Conservation (phyloP, 2,329 filamentous ascomycete species). For the Fusarium sp. region DNA sequence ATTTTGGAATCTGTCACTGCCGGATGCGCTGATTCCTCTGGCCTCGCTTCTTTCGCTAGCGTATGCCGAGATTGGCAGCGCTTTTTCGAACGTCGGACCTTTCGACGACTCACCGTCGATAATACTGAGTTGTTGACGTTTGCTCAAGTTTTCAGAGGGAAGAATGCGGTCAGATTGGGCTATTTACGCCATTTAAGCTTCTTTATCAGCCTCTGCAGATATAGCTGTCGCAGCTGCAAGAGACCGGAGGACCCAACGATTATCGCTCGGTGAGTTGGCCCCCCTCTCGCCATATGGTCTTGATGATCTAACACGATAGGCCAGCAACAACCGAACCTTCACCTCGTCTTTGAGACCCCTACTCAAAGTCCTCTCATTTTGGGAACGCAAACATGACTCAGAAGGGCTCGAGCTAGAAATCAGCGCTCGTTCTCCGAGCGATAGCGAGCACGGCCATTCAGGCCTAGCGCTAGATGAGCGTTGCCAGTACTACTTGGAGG, state of each 20-base stretch:
- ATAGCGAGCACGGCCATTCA: conserved; percentile 1
- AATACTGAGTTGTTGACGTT: background rate
- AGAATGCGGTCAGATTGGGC: background rate
- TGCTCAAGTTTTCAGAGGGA: background rate
- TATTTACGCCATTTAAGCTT: conserved; percentile 6
- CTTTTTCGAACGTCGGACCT: conserved; percentile 19
- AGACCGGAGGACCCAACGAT: background rate
- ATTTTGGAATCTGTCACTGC: too few species aligned
- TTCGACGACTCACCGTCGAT: conserved; percentile 12
- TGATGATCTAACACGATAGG: too few species aligned
- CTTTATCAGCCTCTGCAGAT: conserved; percentile 7
- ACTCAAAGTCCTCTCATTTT: conserved; percentile 15
- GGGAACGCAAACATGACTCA: background rate
- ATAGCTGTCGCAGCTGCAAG: background rate
- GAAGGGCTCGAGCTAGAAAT: conserved; percentile 18
- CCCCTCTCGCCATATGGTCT: too few species aligned
- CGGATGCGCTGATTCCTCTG: too few species aligned
- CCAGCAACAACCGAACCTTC: conserved; percentile 23
- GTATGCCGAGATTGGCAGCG: conserved; percentile 14
- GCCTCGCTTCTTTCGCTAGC: background rate
- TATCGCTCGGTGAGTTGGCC: background rate
- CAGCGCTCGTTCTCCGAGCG: conserved; percentile 23
- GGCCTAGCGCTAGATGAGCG: background rate
- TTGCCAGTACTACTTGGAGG: conserved; percentile 15
- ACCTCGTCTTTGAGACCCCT: background rate